A percentile compares a stretch with the other conserved stretches of the same genome.
These are phyloP conservation scores for Phytophthora brassicae DNA, from an alignment of 352 stramenopile species.

Conservation along the genomic window DNA sequence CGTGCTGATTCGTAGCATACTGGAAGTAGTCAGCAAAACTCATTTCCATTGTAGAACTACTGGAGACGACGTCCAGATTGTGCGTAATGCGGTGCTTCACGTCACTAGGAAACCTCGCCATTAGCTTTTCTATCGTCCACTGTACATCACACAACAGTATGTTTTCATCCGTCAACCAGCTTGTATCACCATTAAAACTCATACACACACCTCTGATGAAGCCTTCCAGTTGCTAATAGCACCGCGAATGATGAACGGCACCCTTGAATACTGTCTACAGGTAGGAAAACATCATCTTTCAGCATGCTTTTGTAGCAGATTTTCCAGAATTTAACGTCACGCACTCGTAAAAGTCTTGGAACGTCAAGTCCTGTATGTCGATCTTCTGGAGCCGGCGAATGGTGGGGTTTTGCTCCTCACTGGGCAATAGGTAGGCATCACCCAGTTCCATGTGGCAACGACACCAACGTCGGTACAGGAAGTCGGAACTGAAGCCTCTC, in stretches of 20 bases:
- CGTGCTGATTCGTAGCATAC: slow-evolving; percentile 66
- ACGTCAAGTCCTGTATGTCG: slow-evolving; percentile 58
- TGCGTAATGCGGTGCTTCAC: slow-evolving; percentile 71
- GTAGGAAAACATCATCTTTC: no score
- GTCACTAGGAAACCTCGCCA: slow-evolving; percentile 46
- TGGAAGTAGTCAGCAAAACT: slow-evolving; percentile 72
- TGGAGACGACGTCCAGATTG: slow-evolving; percentile 74
- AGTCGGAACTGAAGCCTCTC: slow-evolving; percentile 67
- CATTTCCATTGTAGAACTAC: slow-evolving; percentile 64
- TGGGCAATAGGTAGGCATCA: slow-evolving; percentile 46
- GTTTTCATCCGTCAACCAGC: neutral
- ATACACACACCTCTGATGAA: slow-evolving; percentile 44
- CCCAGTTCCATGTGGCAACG: slow-evolving; percentile 77
- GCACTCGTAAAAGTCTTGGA: slow-evolving; percentile 74
- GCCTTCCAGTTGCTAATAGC: slow-evolving; percentile 76
- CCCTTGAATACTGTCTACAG: slow-evolving; percentile 61
- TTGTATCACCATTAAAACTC: neutral
- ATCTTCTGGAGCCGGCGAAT: slow-evolving; percentile 58
- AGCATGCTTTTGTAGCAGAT: no score
- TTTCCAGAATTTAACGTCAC: no score
- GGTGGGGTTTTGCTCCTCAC: slow-evolving; percentile 43
- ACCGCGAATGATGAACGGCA: slow-evolving; percentile 76
- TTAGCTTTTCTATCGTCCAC: slow-evolving; percentile 77
- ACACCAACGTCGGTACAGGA: slow-evolving; percentile 86
- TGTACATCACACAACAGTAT: slow-evolving; percentile 19